These are phyloP conservation scores for Mollisiaceae sp. DNA, from an alignment of 2,329 filamentous ascomycete genomes.

Conservation along the genomic window DNA sequence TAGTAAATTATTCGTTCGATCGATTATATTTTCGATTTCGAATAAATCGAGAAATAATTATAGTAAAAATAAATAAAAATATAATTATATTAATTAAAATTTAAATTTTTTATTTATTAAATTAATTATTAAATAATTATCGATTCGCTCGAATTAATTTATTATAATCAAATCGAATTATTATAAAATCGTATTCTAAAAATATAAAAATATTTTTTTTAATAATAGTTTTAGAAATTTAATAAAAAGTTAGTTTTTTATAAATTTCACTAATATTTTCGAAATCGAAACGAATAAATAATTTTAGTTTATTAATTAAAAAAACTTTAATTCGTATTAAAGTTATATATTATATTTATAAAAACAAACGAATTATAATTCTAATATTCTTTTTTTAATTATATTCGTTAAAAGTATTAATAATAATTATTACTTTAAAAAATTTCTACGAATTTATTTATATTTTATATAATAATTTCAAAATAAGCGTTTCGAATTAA, in stretches of 20 bases:
- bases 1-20: no score
- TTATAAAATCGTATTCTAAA: conserved; percentile 20
- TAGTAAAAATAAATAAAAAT: no score
- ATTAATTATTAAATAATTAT: no score
- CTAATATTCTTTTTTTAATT: conserved; percentile 32
- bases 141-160: no score
- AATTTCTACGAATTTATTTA: no score
- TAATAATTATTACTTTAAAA: conserved; percentile 35
- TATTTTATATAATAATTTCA: no score
- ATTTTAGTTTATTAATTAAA: conserved; percentile 39
- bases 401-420: conserved; percentile 43
- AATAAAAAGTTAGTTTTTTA: conserved; percentile 18
- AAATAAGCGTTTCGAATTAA: no score
- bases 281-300: conserved; percentile 30
- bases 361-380: conserved; percentile 35
- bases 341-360: conserved; percentile 22
- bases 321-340: conserved; percentile 33
- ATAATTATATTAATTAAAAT: no score
- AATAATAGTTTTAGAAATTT: conserved; percentile 18
- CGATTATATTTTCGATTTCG: no score
- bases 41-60: no score
- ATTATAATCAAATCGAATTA: conserved; percentile 19
- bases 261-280: conserved; percentile 14
- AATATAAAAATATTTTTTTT: conserved; percentile 26
- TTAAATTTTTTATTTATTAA: no score